Conservation (phyloP, 768 basidiomycete genomes). For the Trametes cingulata region DNA sequence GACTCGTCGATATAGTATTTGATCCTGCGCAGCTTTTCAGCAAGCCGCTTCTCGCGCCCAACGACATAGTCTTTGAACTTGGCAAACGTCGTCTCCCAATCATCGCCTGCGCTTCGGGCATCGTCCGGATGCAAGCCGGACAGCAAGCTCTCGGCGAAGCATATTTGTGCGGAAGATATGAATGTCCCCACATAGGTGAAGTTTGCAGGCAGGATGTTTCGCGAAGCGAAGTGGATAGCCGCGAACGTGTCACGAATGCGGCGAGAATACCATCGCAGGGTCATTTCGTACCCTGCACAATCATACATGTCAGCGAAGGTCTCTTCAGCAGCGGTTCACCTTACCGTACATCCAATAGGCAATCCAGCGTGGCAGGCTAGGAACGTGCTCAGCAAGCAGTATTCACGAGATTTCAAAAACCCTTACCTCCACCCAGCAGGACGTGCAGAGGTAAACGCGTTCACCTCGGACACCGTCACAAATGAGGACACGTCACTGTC, state of each 20-base stretch:
- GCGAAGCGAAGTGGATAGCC: constrained; percentile 5
- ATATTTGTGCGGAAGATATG: constrained; percentile 14
- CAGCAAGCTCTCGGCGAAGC: constrained; percentile 13
- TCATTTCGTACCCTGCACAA: constrained; percentile 18
- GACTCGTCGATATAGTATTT: constrained; percentile 33
- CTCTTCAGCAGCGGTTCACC: not conserved
- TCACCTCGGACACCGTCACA: constrained; percentile 35
- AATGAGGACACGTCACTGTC: constrained; percentile 42
- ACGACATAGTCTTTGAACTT: constrained; percentile 27
- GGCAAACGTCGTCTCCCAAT: constrained; percentile 11
- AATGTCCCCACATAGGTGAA: constrained; percentile 26
- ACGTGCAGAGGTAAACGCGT: constrained; percentile 31
- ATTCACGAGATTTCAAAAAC: constrained; percentile 28
- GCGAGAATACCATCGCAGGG: constrained; percentile 21
- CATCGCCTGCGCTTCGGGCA: not conserved
- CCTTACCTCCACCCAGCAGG: constrained; percentile 13
- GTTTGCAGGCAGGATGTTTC: constrained; percentile 19
- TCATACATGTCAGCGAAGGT: not conserved
- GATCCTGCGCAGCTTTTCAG: constrained; percentile 28
- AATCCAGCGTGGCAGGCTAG: constrained; percentile 33
- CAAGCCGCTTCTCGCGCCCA: constrained; percentile 27
- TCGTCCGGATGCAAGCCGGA: constrained; percentile 13
- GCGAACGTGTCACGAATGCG: constrained; percentile 17
- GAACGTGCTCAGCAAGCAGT: not conserved
- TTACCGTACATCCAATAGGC: constrained; percentile 37